phyloP scores from a whole-genome alignment of 2,329 filamentous ascomycete species.

The Diaporthe amygdali region DNA sequence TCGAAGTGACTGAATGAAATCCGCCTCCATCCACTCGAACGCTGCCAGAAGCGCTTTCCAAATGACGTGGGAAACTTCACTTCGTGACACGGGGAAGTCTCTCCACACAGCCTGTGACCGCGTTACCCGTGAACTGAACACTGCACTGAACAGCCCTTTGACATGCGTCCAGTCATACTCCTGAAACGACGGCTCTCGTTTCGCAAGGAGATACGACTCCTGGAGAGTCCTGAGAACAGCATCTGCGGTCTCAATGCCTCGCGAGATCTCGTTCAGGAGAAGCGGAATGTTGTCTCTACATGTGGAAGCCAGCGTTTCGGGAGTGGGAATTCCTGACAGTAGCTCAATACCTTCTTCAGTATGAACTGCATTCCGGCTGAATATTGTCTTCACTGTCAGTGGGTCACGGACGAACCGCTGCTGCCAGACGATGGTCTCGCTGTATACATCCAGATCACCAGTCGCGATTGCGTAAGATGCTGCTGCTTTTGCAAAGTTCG shows the following conservation, averaged over 20 bases:
- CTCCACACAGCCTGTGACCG: background rate
- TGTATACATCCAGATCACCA: slow-evolving; percentile 9
- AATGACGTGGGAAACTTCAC: background rate
- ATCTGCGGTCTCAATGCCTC: background rate
- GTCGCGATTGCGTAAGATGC: slow-evolving; percentile 8
- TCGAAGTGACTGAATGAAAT: background rate
- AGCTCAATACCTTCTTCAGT: slow-evolving; percentile 3
- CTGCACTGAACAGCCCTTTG: background rate
- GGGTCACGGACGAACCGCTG: slow-evolving; percentile 20
- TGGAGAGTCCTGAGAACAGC: slow-evolving; percentile 7
- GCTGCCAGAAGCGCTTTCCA: slow-evolving; percentile 1
- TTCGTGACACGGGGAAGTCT: background rate
- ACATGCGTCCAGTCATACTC: background rate
- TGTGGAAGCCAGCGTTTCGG: background rate
- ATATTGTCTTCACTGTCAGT: background rate
- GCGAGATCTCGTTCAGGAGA: background rate
- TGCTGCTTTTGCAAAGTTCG: background rate
- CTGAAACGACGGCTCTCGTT: slow-evolving; percentile 7
- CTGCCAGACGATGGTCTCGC: slow-evolving; percentile 15
- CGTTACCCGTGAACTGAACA: background rate
- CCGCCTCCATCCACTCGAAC: slow-evolving; percentile 7
- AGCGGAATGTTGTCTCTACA: background rate
- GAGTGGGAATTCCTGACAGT: background rate
- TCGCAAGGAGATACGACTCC: slow-evolving; percentile 13
- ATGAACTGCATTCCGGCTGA: background rate